Percentiles rank a stretch among this genome's conserved stretches.
phyloP scores from a whole-genome alignment of 2,329 filamentous ascomycete genomes.

The Thielaviopsis euricoi region DNA sequence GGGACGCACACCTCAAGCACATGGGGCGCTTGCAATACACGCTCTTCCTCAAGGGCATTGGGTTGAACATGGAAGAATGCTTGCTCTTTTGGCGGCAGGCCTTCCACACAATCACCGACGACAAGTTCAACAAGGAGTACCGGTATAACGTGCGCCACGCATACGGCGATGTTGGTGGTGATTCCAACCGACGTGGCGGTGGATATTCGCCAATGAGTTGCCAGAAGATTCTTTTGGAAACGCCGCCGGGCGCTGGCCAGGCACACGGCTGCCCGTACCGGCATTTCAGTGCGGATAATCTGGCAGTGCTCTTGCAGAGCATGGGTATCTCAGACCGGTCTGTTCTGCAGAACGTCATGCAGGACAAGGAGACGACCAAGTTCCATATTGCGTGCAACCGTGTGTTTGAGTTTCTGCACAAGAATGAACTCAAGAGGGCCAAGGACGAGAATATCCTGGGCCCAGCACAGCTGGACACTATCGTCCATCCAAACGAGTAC shows the following conservation, averaged over 20 bases:
- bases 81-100: constrained; percentile 78
- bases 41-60: constrained; percentile 91
- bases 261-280: constrained; percentile 92
- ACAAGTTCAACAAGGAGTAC: constrained; percentile 95
- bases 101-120: constrained; percentile 79
- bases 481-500: constrained; percentile 94
- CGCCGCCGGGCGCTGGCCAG: constrained; percentile 72
- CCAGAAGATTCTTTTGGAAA: constrained; percentile 85
- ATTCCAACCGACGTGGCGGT: constrained; percentile 68
- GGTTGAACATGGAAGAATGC: constrained; percentile 78
- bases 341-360: constrained; percentile 63
- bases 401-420: constrained; percentile 84
- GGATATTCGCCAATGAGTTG: constrained; percentile 88
- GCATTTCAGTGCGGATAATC: constrained; percentile 79
- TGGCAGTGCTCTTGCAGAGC: constrained; percentile 56
- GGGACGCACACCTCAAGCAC: constrained; percentile 85
- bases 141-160: constrained; percentile 89
- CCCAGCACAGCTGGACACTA: constrained; percentile 71
- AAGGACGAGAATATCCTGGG: constrained; percentile 60
- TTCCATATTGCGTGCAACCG: constrained; percentile 94
- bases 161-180: constrained; percentile 90
- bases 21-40: constrained; percentile 87
- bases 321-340: constrained; percentile 67
- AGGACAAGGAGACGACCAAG: constrained; percentile 76
- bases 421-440: constrained; percentile 57